A percentile compares a stretch with the other conserved stretches of the same genome.
Evolutionary conservation across 331 rosid genomes (phyloP).

Genomic region (Pyracantha coccinea): DNA sequence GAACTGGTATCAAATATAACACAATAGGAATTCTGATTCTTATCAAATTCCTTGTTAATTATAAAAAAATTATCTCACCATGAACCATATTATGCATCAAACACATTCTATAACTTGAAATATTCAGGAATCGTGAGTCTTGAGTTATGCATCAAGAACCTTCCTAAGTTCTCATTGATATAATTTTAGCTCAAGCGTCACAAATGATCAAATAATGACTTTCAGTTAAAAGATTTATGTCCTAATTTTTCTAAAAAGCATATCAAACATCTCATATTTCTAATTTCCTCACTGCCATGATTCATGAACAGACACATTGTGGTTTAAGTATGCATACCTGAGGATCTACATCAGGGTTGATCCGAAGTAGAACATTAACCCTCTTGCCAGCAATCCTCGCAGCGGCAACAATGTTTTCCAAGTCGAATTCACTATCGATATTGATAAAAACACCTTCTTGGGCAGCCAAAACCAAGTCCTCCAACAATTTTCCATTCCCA

Average conservation of each 20-base stretch:
- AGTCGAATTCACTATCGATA: conserved; percentile 82
- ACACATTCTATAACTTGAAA: neutral
- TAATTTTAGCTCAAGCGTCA: neutral
- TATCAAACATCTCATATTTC: neutral
- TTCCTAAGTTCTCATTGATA: neutral
- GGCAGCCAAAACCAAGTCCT: conserved; percentile 87
- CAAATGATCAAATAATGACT: neutral
- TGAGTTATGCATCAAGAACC: neutral
- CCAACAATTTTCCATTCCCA: conserved; percentile 84
- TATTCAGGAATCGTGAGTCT: neutral
- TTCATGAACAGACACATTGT: neutral
- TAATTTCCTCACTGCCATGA: neutral
- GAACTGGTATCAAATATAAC: neutral
- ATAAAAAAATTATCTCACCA: neutral
- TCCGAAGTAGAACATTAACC: conserved; percentile 58
- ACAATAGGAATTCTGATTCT: neutral
- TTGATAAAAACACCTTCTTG: conserved; percentile 77
- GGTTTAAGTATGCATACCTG: conserved; percentile 33
- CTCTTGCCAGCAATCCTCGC: conserved; percentile 67
- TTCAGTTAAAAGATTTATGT: neutral
- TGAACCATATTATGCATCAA: neutral
- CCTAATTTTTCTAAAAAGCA: neutral
- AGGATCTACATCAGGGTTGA: conserved; percentile 76
- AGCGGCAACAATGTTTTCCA: conserved; percentile 76
- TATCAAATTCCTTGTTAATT: neutral